Percentiles rank a stretch among this genome's conserved stretches.
These are phyloP conservation scores for Penicillium sp. DNA, from an alignment of 2,329 filamentous ascomycete genomes.

Conservation along the genomic window DNA sequence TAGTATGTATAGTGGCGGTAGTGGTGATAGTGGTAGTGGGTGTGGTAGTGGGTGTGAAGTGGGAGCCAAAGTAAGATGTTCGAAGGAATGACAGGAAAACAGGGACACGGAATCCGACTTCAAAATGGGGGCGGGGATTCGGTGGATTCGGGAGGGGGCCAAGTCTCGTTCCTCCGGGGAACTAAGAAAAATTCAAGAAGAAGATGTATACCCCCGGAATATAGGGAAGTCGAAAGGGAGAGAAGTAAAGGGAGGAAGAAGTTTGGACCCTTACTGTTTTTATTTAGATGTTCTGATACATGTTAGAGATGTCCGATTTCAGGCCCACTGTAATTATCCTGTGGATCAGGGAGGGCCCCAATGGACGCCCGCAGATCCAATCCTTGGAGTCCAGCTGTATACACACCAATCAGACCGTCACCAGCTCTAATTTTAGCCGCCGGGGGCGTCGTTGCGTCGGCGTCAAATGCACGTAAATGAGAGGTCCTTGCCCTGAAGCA, in stretches of 20 bases:
- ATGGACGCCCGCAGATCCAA: constrained; percentile 1
- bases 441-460: constrained; percentile 28
- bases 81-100: constrained; percentile 7
- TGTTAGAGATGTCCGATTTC: constrained; percentile 19
- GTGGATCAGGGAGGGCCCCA: neutral
- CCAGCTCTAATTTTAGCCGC: constrained; percentile 42
- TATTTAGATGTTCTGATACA: constrained; percentile 16
- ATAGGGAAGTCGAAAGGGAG: constrained; percentile 9
- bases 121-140: constrained; percentile 9
- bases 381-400: neutral
- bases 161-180: constrained; percentile 41
- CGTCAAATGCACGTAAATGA: constrained; percentile 36
- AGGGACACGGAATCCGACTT: neutral
- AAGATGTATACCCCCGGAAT: constrained; percentile 2
- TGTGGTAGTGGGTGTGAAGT: neutral
- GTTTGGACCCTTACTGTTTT: constrained; percentile 20
- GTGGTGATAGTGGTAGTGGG: too few relatives aligned
- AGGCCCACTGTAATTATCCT: constrained; percentile 4
- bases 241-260: constrained; percentile 15
- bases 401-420: constrained; percentile 23
- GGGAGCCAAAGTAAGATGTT: neutral
- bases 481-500: constrained; percentile 16
- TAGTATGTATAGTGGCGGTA: too few relatives aligned
- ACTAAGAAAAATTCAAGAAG: constrained; percentile 17
- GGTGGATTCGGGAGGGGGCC: constrained; percentile 12